Evolutionary conservation across 169 alveolate species (phyloP).

Genomic region (Plasmodium relictum): DNA sequence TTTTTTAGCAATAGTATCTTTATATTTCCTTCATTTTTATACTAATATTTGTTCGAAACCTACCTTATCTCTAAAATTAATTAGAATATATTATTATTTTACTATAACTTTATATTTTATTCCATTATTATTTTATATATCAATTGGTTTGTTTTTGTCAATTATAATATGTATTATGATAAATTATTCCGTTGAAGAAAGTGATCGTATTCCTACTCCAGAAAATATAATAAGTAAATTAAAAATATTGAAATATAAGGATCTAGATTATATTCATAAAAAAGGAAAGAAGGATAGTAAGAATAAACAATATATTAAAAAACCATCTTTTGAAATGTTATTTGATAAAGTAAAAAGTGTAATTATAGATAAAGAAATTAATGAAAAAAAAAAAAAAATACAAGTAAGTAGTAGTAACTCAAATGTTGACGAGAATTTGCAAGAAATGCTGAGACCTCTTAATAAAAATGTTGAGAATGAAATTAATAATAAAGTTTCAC

Average conservation of each 20-base stretch:
- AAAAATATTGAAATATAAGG: slow-evolving; percentile 77
- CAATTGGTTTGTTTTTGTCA: slow-evolving; percentile 43
- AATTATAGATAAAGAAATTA: slow-evolving; percentile 7
- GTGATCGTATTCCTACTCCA: slow-evolving; percentile 67
- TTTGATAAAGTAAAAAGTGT: slow-evolving; percentile 51
- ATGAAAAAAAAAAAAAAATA: slow-evolving; percentile 13
- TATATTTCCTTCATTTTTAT: slow-evolving; percentile 55
- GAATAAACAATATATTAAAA: slow-evolving; percentile 31
- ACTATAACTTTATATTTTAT: slow-evolving; percentile 48
- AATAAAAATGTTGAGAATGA: slow-evolving; percentile 4
- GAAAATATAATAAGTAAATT: slow-evolving; percentile 72
- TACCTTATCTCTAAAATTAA: slow-evolving; percentile 36
- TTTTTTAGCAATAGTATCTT: slow-evolving; percentile 10
- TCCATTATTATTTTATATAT: slow-evolving; percentile 61
- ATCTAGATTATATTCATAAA: slow-evolving; percentile 36
- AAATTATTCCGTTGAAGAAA: slow-evolving; percentile 54
- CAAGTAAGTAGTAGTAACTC: not conserved
- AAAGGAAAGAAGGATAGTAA: slow-evolving; percentile 9
- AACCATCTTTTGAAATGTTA: slow-evolving; percentile 70
- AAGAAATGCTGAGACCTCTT: slow-evolving; percentile 51
- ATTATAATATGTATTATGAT: slow-evolving; percentile 58
- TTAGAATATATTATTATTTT: slow-evolving; percentile 39
- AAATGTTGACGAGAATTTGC: slow-evolving; percentile 5
- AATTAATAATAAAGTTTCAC: not conserved
- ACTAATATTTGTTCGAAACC: slow-evolving; percentile 25